Evolutionary conservation across 2,329 filamentous ascomycete genomes (phyloP).

Genomic region (Colletotrichum eremochloae): DNA sequence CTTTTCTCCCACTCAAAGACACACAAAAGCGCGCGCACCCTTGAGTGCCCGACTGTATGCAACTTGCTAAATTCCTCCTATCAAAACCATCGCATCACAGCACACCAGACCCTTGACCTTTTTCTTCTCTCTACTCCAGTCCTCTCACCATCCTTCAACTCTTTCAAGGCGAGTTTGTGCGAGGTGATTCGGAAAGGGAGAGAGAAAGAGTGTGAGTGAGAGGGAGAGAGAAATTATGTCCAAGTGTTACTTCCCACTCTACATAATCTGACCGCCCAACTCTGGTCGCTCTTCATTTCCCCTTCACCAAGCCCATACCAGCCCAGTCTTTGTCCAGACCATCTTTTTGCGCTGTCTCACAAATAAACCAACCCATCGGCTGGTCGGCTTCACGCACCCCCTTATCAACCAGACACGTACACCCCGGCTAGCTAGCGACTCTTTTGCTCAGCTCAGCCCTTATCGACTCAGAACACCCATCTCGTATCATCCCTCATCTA

Average conservation of each 20-base stretch:
- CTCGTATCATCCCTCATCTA: slow-evolving; percentile 16
- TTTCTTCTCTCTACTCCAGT: background rate
- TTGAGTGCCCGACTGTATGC: slow-evolving; percentile 34
- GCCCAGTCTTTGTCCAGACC: slow-evolving; percentile 35
- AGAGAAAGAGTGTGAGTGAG: too few species aligned
- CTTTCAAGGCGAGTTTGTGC: background rate
- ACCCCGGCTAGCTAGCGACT: slow-evolving; percentile 14
- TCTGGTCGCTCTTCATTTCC: slow-evolving; percentile 41
- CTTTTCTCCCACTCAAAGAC: slow-evolving; percentile 1
- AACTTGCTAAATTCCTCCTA: slow-evolving; percentile 28
- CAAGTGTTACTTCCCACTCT: slow-evolving; percentile 22
- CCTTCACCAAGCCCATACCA: slow-evolving; percentile 37
- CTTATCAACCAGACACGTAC: slow-evolving; percentile 37
- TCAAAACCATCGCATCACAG: slow-evolving; percentile 1
- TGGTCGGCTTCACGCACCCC: slow-evolving; percentile 34
- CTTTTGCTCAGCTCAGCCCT: slow-evolving; percentile 23
- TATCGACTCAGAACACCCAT: slow-evolving; percentile 12
- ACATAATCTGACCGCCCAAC: slow-evolving; percentile 25
- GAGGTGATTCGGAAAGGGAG: slow-evolving; percentile 6
- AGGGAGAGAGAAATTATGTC: background rate
- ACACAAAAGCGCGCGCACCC: slow-evolving; percentile 2
- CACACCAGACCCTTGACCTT: slow-evolving; percentile 7
- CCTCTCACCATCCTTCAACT: background rate
- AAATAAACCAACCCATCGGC: slow-evolving; percentile 38
- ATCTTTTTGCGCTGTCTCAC: slow-evolving; percentile 39